A percentile compares a stretch with the other conserved stretches of the same genome.
These are phyloP conservation scores for Neonothopanus nambi DNA, from an alignment of 1,284 basidiomycete genomes.

Conservation along the genomic window DNA sequence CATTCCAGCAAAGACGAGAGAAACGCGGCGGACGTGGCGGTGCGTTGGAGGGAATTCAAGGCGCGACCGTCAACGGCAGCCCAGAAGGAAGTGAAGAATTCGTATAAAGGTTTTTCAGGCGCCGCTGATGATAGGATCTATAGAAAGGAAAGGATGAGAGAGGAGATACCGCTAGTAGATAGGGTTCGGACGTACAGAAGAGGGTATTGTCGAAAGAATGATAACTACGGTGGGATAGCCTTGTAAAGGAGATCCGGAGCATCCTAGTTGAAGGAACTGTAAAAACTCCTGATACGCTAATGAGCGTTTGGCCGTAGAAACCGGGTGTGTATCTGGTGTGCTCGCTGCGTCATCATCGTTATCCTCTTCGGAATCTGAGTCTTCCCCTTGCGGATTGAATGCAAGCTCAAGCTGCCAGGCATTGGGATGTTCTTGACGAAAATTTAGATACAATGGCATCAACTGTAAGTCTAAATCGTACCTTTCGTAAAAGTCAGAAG, in stretches of 20 bases:
- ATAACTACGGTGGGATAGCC: slow-evolving; percentile 80
- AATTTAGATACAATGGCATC: neutral
- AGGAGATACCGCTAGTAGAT: too few relatives aligned
- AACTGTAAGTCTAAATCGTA: slow-evolving; percentile 30
- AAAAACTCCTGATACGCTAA: slow-evolving; percentile 72
- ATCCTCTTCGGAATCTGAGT: slow-evolving; percentile 31
- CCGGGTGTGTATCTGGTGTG: slow-evolving; percentile 12
- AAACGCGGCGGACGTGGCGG: slow-evolving; percentile 59
- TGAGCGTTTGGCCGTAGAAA: slow-evolving; percentile 25
- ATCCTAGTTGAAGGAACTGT: slow-evolving; percentile 72
- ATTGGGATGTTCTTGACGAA: slow-evolving; percentile 52
- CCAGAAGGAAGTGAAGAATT: slow-evolving; percentile 79
- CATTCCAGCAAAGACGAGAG: slow-evolving; percentile 72
- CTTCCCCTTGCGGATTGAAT: slow-evolving; percentile 28
- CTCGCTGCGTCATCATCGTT: slow-evolving; percentile 21
- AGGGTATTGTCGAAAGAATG: slow-evolving; percentile 61
- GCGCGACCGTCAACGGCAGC: slow-evolving; percentile 66
- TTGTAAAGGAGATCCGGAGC: slow-evolving; percentile 70
- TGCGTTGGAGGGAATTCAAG: slow-evolving; percentile 53
- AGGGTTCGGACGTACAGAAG: neutral
- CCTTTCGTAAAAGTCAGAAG: slow-evolving; percentile 73
- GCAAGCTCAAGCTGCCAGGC: slow-evolving; percentile 57
- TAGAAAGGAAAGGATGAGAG: too few relatives aligned
- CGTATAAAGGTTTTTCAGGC: slow-evolving; percentile 29
- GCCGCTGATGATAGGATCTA: too few relatives aligned